phyloP scores from a whole-genome alignment of 768 basidiomycete species.

The Mycena amicta region DNA sequence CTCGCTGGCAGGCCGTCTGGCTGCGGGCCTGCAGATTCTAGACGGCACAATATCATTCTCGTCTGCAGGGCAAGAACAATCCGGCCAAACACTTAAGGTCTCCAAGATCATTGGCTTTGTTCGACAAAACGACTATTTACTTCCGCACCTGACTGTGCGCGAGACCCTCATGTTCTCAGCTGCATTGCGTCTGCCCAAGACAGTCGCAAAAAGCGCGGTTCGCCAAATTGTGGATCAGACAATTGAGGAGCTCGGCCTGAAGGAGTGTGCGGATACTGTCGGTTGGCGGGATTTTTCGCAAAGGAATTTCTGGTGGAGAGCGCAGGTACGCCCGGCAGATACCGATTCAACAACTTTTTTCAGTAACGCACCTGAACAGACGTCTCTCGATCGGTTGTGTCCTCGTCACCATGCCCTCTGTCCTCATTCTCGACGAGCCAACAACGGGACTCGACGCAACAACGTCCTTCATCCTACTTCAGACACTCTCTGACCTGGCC shows the following conservation, averaged over 20 bases:
- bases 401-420: constrained; percentile 45
- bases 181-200: constrained; percentile 37
- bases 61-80: not conserved
- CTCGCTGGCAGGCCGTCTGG: constrained; percentile 18
- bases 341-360: too few species aligned
- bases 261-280: constrained; percentile 44
- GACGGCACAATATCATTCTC: constrained; percentile 19
- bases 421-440: constrained; percentile 48
- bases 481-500: constrained; percentile 33
- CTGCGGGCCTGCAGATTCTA: constrained; percentile 17
- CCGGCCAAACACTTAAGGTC: constrained; percentile 9
- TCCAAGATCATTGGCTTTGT: constrained; percentile 40
- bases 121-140: constrained; percentile 40
- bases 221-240: constrained; percentile 44
- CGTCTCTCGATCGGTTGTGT: constrained; percentile 47
- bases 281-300: constrained; percentile 43
- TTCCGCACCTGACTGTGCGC: constrained; percentile 40
- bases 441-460: constrained; percentile 24
- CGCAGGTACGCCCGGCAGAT: constrained; percentile 29
- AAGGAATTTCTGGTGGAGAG: constrained; percentile 55
- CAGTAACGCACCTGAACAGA: constrained; percentile 13
- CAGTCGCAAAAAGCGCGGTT: constrained; percentile 29
- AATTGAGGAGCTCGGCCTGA: constrained; percentile 44
- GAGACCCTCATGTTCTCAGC: constrained; percentile 43
- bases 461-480: constrained; percentile 33